A percentile compares a stretch with the other conserved stretches of the same genome.
These are phyloP conservation scores for Mycosphaerelloides madeirae DNA, from an alignment of 2,329 filamentous ascomycete species.

Conservation along the genomic window DNA sequence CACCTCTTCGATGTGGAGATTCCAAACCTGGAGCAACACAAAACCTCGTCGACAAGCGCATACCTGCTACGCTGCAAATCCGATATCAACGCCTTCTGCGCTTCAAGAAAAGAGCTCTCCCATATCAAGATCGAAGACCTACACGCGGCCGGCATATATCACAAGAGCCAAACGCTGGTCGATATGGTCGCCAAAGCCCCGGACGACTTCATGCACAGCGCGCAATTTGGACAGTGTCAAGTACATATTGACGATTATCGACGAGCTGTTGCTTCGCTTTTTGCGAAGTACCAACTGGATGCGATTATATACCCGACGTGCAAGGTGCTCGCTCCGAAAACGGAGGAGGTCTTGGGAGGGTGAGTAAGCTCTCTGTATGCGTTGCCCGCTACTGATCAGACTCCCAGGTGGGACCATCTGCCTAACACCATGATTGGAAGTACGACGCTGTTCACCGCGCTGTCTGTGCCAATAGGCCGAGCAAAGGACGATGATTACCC, in stretches of 20 bases:
- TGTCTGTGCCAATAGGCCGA: conserved; percentile 31
- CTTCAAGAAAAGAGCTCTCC: conserved; percentile 13
- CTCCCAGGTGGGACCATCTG: conserved; percentile 24
- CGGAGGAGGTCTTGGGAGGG: conserved; percentile 28
- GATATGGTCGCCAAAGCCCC: conserved; percentile 22
- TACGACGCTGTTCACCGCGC: conserved; percentile 31
- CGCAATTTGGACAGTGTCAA: conserved; percentile 26
- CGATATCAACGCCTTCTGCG: conserved; percentile 26
- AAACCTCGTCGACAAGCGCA: conserved; percentile 11
- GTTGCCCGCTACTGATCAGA: neutral
- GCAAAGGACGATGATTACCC: conserved; percentile 19
- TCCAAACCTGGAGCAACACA: conserved; percentile 19
- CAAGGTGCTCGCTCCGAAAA: conserved; percentile 32
- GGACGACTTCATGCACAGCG: conserved; percentile 25
- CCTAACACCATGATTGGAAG: conserved; percentile 36
- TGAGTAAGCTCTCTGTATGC: conserved; percentile 2
- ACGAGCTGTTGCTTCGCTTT: conserved; percentile 27
- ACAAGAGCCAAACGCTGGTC: conserved; percentile 22
- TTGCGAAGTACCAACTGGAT: conserved; percentile 30
- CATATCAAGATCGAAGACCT: conserved; percentile 24
- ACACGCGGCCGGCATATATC: conserved; percentile 15
- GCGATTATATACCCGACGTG: conserved; percentile 35
- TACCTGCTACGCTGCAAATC: conserved; percentile 23
- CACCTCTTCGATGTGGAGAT: conserved; percentile 25
- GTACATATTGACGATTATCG: conserved; percentile 28